Base-by-base conservation (phyloP, 768 basidiomycete genomes). In the Suillus lakei region DNA sequence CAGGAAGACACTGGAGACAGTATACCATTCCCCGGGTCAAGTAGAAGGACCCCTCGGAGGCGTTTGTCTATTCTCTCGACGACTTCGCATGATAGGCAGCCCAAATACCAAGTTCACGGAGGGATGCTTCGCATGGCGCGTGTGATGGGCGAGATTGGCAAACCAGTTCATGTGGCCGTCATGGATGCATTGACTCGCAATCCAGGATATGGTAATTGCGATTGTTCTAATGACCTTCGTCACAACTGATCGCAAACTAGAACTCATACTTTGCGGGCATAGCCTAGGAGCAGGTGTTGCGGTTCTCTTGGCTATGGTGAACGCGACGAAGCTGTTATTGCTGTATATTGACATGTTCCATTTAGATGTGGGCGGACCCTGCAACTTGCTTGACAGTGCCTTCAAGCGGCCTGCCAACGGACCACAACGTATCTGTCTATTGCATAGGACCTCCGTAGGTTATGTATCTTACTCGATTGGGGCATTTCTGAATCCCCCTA, bases 241-340 rank as follows among this genome's bases (percentile, higher is more conserved):
- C 12, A 59, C 18, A 41, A 41, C 43, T 66, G 46, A 34, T 66
- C 51, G 43, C n/a, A 28, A 51, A 60, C 9, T 68, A 90, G 89
- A 91, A 64, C 79, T 95, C 30, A 85, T 93, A 15, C 77, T 95
- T 46, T 91, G 90, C 69, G 93, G 93, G 34, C 93, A 95, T 72
- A 92, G 91, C 75, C 84, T 95, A 3, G 93, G 93, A 21, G 92
- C 92, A 28, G 93, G 92, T 2, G 91, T 95, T 3, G 92, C 91
- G 43, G 85, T 86, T 3, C 79, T 95, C 32, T 80, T 94, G 48
- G 92, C 88, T 51, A 77, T 95, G 78, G 91, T 91, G 69, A 73
- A 86, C 76, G 38, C 54, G 9, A 48, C 6, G 18, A 56, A 7
- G 41, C 36, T 15, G 8, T 30, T 38, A 50, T 64, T 28, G n/a